These are phyloP conservation scores for Candida incommunis DNA, from an alignment of 805 yeast genomes.

Conservation along the genomic window DNA sequence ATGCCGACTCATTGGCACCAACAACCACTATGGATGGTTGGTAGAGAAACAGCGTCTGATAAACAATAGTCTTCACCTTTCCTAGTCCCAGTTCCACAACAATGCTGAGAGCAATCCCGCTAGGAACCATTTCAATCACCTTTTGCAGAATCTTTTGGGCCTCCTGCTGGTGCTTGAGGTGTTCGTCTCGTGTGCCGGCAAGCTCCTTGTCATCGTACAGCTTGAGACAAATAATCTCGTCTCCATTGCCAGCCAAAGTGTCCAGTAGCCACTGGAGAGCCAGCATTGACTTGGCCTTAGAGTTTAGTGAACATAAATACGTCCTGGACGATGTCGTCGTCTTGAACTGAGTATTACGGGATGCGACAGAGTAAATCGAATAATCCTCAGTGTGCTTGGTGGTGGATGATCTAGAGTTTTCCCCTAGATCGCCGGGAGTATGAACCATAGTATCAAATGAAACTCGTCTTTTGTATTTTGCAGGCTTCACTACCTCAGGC, in stretches of 20 bases:
- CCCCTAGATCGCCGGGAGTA: neutral
- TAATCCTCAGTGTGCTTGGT: neutral
- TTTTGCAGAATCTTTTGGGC: slow-evolving; percentile 8
- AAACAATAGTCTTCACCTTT: slow-evolving; percentile 38
- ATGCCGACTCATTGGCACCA: slow-evolving; percentile 29
- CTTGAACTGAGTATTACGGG: neutral
- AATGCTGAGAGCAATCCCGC: slow-evolving; percentile 16
- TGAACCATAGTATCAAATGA: neutral
- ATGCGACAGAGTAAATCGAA: neutral
- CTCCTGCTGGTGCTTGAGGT: slow-evolving; percentile 7
- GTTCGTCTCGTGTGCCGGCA: neutral
- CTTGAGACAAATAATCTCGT: slow-evolving; percentile 12
- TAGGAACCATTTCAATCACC: slow-evolving; percentile 6
- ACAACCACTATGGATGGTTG: slow-evolving; percentile 45
- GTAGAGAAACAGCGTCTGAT: slow-evolving; percentile 46
- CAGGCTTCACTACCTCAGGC: neutral
- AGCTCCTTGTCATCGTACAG: slow-evolving; percentile 4
- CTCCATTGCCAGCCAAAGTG: slow-evolving; percentile 10
- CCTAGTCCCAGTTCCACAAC: slow-evolving; percentile 52
- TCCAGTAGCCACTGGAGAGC: slow-evolving; percentile 11
- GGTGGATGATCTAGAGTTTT: neutral
- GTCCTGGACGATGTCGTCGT: slow-evolving; percentile 7
- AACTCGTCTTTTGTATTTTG: neutral
- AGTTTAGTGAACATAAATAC: slow-evolving; percentile 9
- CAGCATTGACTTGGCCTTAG: slow-evolving; percentile 5